Conservation (phyloP, 257 asterid genomes). For the Salvia hispanica region DNA sequence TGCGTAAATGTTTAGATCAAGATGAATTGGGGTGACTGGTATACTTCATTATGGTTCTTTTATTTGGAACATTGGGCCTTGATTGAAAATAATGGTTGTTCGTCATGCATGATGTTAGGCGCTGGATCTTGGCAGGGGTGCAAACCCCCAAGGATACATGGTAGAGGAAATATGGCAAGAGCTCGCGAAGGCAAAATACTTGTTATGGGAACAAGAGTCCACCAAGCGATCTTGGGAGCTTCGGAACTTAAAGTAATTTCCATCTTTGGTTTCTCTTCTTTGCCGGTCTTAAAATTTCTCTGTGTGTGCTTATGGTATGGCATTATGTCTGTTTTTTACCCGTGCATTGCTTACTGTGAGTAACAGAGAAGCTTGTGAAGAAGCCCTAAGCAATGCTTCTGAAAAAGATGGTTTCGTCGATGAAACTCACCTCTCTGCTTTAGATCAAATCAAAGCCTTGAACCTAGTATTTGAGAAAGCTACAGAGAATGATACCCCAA, state of each 20-base stretch:
- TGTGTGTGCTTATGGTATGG: not conserved
- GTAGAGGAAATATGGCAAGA: slow-evolving; percentile 95
- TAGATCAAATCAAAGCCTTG: slow-evolving; percentile 58
- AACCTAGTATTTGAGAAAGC: slow-evolving; percentile 56
- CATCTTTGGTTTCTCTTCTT: not conserved
- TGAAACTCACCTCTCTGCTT: slow-evolving; percentile 35
- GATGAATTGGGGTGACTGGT: not conserved
- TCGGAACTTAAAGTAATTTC: slow-evolving; percentile 61
- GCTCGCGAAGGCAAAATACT: slow-evolving; percentile 84
- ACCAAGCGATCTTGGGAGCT: slow-evolving; percentile 72
- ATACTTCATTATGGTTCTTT: not conserved
- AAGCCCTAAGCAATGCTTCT: slow-evolving; percentile 53
- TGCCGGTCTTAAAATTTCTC: not conserved
- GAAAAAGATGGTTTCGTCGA: slow-evolving; percentile 58
- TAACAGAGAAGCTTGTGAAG: slow-evolving; percentile 70
- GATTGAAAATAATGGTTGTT: slow-evolving; percentile 26
- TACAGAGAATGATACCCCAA: slow-evolving; percentile 67
- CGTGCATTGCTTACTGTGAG: slow-evolving; percentile 21
- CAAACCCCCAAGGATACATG: slow-evolving; percentile 71
- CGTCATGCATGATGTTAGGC: slow-evolving; percentile 50
- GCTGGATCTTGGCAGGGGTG: slow-evolving; percentile 76
- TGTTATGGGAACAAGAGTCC: slow-evolving; percentile 77
- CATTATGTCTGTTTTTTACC: not conserved
- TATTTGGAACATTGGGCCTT: slow-evolving; percentile 15
- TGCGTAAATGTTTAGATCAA: slow-evolving; percentile 7